These are phyloP conservation scores for Backusella tuberculispora DNA, from an alignment of 192 early-diverging fungal genomes.

Conservation along the genomic window DNA sequence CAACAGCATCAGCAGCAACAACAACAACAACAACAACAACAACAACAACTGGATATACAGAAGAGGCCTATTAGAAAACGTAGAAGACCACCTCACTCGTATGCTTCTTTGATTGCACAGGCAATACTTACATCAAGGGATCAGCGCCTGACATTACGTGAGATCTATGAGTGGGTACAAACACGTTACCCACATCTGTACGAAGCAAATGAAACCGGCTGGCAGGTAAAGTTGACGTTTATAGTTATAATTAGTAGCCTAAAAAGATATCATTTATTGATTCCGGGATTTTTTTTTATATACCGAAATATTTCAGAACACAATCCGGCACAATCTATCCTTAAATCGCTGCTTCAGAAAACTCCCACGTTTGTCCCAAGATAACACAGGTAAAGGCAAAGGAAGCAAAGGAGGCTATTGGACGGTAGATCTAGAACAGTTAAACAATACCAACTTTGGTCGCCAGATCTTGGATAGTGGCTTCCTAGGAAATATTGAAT, in stretches of 20 bases:
- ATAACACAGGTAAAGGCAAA: constrained; percentile 53
- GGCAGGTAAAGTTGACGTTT: constrained; percentile 65
- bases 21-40: constrained; percentile 3
- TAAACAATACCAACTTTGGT: constrained; percentile 36
- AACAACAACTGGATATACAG: constrained; percentile 18
- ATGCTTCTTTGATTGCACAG: constrained; percentile 81
- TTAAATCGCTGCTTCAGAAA: constrained; percentile 82
- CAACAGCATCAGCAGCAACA: background rate
- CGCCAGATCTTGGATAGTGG: constrained; percentile 37
- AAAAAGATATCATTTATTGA: background rate
- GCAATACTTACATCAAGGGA: constrained; percentile 68
- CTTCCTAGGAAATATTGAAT: constrained; percentile 30
- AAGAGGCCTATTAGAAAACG: constrained; percentile 32
- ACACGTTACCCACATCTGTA: constrained; percentile 74
- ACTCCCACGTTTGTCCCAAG: constrained; percentile 60
- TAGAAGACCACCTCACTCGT: constrained; percentile 71
- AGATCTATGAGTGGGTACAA: constrained; percentile 84
- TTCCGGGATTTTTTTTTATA: constrained; percentile 9
- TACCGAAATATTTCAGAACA: constrained; percentile 65
- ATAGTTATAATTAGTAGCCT: background rate
- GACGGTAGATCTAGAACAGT: constrained; percentile 50
- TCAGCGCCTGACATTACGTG: constrained; percentile 74
- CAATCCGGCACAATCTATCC: constrained; percentile 90
- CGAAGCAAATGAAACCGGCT: constrained; percentile 71
- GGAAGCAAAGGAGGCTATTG: constrained; percentile 70